Evolutionary conservation across 768 basidiomycete species (phyloP).

Genomic region (Termitomyces heimii): DNA sequence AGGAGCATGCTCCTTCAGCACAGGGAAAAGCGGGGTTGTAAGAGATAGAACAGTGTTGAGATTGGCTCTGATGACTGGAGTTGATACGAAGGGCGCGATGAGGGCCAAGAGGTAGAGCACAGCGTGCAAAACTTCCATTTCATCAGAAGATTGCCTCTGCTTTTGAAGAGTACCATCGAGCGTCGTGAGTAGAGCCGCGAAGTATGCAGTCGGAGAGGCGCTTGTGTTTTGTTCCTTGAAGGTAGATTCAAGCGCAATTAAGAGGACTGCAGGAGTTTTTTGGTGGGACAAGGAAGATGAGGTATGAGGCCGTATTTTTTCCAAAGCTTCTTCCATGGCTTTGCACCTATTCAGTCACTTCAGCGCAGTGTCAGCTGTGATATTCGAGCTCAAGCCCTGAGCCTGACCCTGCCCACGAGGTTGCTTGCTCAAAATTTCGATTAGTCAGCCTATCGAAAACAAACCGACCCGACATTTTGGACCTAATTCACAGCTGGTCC

Average conservation of each 20-base stretch:
- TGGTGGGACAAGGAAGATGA: constrained; percentile 81
- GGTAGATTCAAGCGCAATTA: constrained; percentile 80
- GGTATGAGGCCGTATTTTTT: constrained; percentile 85
- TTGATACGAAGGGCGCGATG: constrained; percentile 70
- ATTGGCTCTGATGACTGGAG: constrained; percentile 76
- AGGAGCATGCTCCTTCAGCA: constrained; percentile 59
- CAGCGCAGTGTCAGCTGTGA: neutral
- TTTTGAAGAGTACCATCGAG: constrained; percentile 73
- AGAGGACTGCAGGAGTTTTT: constrained; percentile 81
- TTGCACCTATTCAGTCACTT: neutral
- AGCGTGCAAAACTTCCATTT: constrained; percentile 77
- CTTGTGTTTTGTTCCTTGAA: constrained; percentile 65
- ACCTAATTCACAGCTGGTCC: too few species aligned
- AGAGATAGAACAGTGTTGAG: constrained; percentile 64
- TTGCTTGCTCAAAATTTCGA: constrained; percentile 19
- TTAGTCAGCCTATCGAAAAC: constrained; percentile 20
- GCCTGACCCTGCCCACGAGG: neutral
- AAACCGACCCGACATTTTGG: neutral
- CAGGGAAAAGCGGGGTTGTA: constrained; percentile 75
- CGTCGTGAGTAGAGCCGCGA: constrained; percentile 84
- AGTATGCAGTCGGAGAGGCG: constrained; percentile 83
- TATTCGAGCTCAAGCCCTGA: neutral
- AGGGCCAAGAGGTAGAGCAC: constrained; percentile 80
- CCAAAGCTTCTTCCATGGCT: constrained; percentile 59
- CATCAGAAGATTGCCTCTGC: constrained; percentile 40